Percentiles rank a stretch among this genome's conserved stretches.
Conservation (phyloP, 2,329 filamentous ascomycete species). For the Cladosporium sp. region DNA sequence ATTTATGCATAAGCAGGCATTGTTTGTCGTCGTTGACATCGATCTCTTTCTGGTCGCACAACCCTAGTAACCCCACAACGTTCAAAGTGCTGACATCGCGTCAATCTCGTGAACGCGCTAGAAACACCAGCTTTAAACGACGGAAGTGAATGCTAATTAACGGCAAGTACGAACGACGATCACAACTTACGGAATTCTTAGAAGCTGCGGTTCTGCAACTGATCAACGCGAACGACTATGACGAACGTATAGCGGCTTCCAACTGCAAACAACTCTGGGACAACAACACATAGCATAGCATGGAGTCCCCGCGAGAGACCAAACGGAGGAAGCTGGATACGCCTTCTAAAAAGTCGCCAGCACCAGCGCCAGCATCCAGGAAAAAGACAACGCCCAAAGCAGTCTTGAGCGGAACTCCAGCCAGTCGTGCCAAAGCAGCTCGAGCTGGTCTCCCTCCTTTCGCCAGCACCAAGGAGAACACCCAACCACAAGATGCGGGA, state of each 20-base stretch:
- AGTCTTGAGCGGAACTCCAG: background rate
- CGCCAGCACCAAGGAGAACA: constrained; percentile 9
- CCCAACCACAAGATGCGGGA: constrained; percentile 10
- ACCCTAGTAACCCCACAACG: too few relatives aligned
- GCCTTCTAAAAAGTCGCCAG: constrained; percentile 9
- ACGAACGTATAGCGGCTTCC: background rate
- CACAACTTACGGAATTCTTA: too few relatives aligned
- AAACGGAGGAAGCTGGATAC: constrained; percentile 30
- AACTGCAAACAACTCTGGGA: background rate
- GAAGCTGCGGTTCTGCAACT: too few relatives aligned
- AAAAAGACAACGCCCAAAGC: constrained; percentile 6
- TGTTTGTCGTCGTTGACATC: too few relatives aligned
- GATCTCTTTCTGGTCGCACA: too few relatives aligned
- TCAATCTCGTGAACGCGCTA: too few relatives aligned
- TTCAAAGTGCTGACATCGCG: too few relatives aligned
- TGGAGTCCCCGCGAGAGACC: constrained; percentile 24
- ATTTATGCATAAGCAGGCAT: too few relatives aligned
- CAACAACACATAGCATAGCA: constrained; percentile 6
- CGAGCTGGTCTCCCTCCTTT: constrained; percentile 1
- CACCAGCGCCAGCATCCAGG: constrained; percentile 5
- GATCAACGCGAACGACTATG: background rate
- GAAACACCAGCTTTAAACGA: too few relatives aligned
- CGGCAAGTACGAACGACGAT: too few relatives aligned
- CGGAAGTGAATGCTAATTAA: too few relatives aligned
- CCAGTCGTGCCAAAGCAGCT: constrained; percentile 10